phyloP scores from a whole-genome alignment of 441 rosid species.

The Croton laevigatus region DNA sequence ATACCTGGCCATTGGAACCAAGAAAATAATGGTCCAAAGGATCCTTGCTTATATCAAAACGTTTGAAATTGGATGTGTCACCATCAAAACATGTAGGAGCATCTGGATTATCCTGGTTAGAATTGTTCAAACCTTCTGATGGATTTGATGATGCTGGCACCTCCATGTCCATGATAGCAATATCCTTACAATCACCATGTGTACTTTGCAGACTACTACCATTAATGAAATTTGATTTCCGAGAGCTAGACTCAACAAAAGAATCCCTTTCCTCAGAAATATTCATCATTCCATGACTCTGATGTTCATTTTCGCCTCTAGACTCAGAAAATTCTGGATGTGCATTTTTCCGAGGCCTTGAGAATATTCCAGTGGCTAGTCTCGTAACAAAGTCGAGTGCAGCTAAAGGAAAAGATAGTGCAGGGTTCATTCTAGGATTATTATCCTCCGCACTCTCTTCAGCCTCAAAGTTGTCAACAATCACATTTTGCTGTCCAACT shows the following conservation, averaged over 20 bases:
- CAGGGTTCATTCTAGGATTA: slow-evolving; percentile 60
- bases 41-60: slow-evolving; percentile 77
- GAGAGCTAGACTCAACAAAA: slow-evolving; percentile 43
- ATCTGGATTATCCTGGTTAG: slow-evolving; percentile 39
- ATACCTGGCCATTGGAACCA: slow-evolving; percentile 69
- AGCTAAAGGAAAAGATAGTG: slow-evolving; percentile 83
- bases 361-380: slow-evolving; percentile 81
- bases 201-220: slow-evolving; percentile 32
- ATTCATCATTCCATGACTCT: slow-evolving; percentile 27
- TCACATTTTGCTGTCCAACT: slow-evolving; percentile 35
- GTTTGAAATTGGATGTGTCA: slow-evolving; percentile 52
- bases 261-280: slow-evolving; percentile 37
- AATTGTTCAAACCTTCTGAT: slow-evolving; percentile 28
- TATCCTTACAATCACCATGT: slow-evolving; percentile 32
- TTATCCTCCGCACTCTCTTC: slow-evolving; percentile 43
- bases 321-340: slow-evolving; percentile 47
- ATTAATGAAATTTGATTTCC: slow-evolving; percentile 38
- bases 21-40: slow-evolving; percentile 89
- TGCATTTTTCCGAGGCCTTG: slow-evolving; percentile 55
- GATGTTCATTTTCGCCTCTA: slow-evolving; percentile 43
- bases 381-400: slow-evolving; percentile 85
- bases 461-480: slow-evolving; percentile 38
- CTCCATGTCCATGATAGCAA: slow-evolving; percentile 30
- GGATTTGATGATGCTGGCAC: slow-evolving; percentile 32
- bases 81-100: slow-evolving; percentile 32